These are phyloP conservation scores for Tetrapyrgos nigripes DNA, from an alignment of 1,284 basidiomycete species.

Conservation along the genomic window DNA sequence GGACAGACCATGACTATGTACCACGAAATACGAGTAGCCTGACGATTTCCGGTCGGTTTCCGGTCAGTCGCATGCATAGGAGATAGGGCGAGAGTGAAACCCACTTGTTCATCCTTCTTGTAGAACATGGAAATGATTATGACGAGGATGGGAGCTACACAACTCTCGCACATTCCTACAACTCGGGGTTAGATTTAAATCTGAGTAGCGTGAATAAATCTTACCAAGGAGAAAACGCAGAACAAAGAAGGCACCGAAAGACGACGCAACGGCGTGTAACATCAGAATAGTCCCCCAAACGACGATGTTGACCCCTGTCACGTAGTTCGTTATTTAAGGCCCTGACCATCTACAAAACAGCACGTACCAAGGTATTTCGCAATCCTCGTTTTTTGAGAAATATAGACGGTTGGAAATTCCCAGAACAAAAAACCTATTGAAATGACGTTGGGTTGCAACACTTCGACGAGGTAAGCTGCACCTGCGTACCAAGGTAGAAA, in stretches of 20 bases:
- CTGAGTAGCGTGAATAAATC: constrained; percentile 20
- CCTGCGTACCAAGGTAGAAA: constrained; percentile 60
- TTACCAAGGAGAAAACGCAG: constrained; percentile 65
- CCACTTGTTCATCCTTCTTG: constrained; percentile 70
- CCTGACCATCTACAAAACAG: background rate
- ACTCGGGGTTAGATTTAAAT: background rate
- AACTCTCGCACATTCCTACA: constrained; percentile 69
- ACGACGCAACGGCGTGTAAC: constrained; percentile 61
- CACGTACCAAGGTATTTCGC: constrained; percentile 66
- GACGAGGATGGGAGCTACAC: constrained; percentile 68
- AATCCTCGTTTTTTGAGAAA: constrained; percentile 64
- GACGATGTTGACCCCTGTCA: constrained; percentile 61
- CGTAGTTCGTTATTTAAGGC: background rate
- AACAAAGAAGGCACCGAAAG: constrained; percentile 67
- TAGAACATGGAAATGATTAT: constrained; percentile 74
- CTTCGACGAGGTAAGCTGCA: background rate
- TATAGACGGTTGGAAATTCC: constrained; percentile 73
- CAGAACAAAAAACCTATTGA: constrained; percentile 61
- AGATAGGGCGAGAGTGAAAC: constrained; percentile 8
- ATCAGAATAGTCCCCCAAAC: constrained; percentile 69
- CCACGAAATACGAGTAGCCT: constrained; percentile 67
- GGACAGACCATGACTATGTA: constrained; percentile 69
- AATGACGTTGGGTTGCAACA: background rate
- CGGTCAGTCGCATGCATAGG: background rate
- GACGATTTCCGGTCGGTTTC: background rate